Base-by-base conservation (phyloP, 805 yeast genomes). In the Metschnikowia anglica region DNA sequence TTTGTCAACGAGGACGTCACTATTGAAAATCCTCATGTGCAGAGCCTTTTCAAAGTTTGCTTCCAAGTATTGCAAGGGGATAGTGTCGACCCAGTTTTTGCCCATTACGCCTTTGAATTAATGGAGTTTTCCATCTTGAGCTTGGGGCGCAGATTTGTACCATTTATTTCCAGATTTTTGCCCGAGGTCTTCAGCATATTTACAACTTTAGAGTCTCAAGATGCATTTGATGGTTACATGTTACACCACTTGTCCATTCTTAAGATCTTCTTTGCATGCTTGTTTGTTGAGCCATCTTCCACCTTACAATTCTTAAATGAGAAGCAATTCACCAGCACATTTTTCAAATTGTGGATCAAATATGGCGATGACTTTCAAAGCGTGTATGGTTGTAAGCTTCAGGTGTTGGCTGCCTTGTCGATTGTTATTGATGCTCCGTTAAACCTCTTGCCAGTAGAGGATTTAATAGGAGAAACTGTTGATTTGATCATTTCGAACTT, bases 311-410 rank as follows among this genome's bases (percentile, higher is more conserved):
- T 67, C 36, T 54, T 73, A 51, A 58, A 59, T 27, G 70, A 67
- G 15, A 63, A 71, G 47, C 61, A 63, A 18, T 63, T 66, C 39
- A 61, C 73, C 3, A 47, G 62, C 25, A 55, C 62, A 23, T 72
- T 74, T 47, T 65, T 67, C 55, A 67, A 71, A 46, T 59, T 74
- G 48, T 77, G 81, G 81, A 65, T 76, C 46, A 65, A 70, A 44
- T 64, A 72, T 49, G 65, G 74, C 17, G 73, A 62, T 32, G 70
- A 65, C 45, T 68, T 75, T 59, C 72, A 67, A 42, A 77, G 81
- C 46, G 81, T 76, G 16, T 77, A 75, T 49, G 82, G 80, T 20
- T 66, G 79, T 48, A 78, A 77, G 52, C 59, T 77, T 34, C 80
- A 78, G 57, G 71, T 74, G 5, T 57, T 78, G 54, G 72, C 79